A percentile compares a stretch with the other conserved stretches of the same genome.
Conservation (phyloP, 2,329 filamentous ascomycete species). For the Scolecobasidium constrictum region DNA sequence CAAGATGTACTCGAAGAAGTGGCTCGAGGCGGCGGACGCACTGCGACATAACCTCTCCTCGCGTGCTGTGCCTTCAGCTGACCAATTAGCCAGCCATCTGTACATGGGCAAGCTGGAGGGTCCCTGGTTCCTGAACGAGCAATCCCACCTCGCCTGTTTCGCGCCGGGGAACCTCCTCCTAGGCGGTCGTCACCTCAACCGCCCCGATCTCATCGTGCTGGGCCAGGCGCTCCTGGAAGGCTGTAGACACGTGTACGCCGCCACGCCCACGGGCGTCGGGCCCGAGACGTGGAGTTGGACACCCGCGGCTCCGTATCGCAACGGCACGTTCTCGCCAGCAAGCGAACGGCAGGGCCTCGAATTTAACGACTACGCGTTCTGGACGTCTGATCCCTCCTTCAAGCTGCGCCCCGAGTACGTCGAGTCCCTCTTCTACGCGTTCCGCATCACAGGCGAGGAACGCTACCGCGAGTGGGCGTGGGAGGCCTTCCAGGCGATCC, state of each 20-base stretch:
- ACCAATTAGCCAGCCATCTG: slow-evolving; percentile 25
- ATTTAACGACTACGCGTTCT: slow-evolving; percentile 21
- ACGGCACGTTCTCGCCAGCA: slow-evolving; percentile 19
- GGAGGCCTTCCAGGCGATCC: slow-evolving; percentile 27
- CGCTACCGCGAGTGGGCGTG: slow-evolving; percentile 31
- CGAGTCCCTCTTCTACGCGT: slow-evolving; percentile 29
- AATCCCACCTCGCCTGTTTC: slow-evolving; percentile 28
- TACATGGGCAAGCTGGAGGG: slow-evolving; percentile 23
- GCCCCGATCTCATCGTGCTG: slow-evolving; percentile 22
- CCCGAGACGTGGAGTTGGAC: slow-evolving; percentile 28
- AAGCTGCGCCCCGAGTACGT: slow-evolving; percentile 29
- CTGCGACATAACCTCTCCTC: slow-evolving; percentile 24
- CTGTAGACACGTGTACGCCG: slow-evolving; percentile 26
- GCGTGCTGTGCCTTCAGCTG: slow-evolving; percentile 23
- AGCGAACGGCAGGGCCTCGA: slow-evolving; percentile 20
- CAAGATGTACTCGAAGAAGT: slow-evolving; percentile 21
- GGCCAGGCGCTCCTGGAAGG: slow-evolving; percentile 29
- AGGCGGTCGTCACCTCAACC: slow-evolving; percentile 22
- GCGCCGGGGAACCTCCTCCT: slow-evolving; percentile 28
- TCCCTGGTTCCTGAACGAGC: slow-evolving; percentile 25
- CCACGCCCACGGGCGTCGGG: slow-evolving; percentile 26
- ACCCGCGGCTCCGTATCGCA: slow-evolving; percentile 23
- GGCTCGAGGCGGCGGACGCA: slow-evolving; percentile 23
- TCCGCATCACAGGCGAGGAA: slow-evolving; percentile 27
- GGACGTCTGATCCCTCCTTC: slow-evolving; percentile 22